These are phyloP conservation scores for Leishmania martiniquensis DNA, from an alignment of 208 protist genomes.

Conservation along the genomic window DNA sequence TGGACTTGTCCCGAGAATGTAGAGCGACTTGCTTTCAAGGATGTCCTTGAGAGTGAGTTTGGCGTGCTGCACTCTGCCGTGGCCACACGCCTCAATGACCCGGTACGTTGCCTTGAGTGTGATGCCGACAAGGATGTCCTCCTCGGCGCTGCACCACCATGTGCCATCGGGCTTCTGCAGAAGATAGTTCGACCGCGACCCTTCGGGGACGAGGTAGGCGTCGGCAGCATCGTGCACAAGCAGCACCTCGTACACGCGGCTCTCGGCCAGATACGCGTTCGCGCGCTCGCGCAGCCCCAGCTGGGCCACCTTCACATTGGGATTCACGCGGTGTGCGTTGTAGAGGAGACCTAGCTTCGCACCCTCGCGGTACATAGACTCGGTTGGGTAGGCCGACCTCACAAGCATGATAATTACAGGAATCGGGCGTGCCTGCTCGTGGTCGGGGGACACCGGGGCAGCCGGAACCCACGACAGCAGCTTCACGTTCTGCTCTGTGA, in stretches of 20 bases:
- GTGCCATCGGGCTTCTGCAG: slow-evolving; percentile 43
- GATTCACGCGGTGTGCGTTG: slow-evolving; percentile 62
- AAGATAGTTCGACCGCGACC: slow-evolving; percentile 86
- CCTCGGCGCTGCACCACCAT: slow-evolving; percentile 61
- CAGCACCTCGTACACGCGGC: slow-evolving; percentile 62
- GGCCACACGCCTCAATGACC: slow-evolving; percentile 31
- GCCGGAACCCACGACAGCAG: slow-evolving; percentile 64
- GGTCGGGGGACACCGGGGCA: background rate
- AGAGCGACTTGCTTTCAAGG: slow-evolving; percentile 45
- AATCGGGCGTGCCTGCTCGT: background rate
- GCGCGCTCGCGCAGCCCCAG: slow-evolving; percentile 54
- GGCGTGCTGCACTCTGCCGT: slow-evolving; percentile 46
- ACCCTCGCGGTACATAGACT: slow-evolving; percentile 64
- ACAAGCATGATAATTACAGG: slow-evolving; percentile 56
- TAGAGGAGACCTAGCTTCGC: slow-evolving; percentile 63
- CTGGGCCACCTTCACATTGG: slow-evolving; percentile 78
- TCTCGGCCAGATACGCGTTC: slow-evolving; percentile 30
- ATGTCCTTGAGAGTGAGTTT: slow-evolving; percentile 65
- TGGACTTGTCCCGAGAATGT: slow-evolving; percentile 77
- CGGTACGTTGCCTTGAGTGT: slow-evolving; percentile 57
- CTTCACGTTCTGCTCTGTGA: slow-evolving; percentile 70
- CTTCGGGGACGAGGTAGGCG: slow-evolving; percentile 75
- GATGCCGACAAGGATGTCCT: slow-evolving; percentile 80
- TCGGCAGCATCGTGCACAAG: slow-evolving; percentile 54
- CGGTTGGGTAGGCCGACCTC: slow-evolving; percentile 71